Conservation (phyloP, 306 rosid species). For the Medicago arabica region DNA sequence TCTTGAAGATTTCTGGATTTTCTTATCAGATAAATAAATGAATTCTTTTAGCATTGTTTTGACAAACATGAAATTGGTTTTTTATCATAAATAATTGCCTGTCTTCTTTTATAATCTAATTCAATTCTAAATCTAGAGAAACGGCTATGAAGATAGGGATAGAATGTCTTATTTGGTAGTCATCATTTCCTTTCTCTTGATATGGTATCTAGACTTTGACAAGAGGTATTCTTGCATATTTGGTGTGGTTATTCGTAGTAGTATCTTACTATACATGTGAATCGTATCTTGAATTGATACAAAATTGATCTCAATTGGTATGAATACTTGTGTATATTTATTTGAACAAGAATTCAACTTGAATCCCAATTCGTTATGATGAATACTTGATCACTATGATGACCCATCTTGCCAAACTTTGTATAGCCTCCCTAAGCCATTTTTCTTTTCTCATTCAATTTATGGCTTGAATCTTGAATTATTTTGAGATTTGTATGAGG, state of each 20-base stretch:
- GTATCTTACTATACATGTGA: neutral
- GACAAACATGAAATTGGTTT: neutral
- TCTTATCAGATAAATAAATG: constrained; percentile 29
- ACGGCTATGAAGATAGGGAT: neutral
- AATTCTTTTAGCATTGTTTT: constrained; percentile 6
- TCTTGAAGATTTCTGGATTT: constrained; percentile 35
- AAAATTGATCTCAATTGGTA: neutral
- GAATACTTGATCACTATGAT: neutral
- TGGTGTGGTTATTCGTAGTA: neutral
- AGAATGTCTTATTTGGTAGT: constrained; percentile 5
- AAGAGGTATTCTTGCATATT: constrained; percentile 4
- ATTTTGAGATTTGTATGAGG: neutral
- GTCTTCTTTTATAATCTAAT: constrained; percentile 20
- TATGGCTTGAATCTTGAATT: neutral
- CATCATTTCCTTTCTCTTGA: constrained; percentile 1
- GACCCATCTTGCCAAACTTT: neutral
- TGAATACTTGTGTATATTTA: neutral
- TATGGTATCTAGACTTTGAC: neutral
- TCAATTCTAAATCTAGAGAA: constrained; percentile 3
- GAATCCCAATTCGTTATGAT: neutral
- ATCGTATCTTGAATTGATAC: neutral
- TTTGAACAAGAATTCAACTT: neutral
- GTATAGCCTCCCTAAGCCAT: neutral
- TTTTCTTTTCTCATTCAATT: neutral
- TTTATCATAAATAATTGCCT: neutral